Base-by-base conservation (phyloP, 2,329 filamentous ascomycete species). In the Trichothecium sympodiale region DNA sequence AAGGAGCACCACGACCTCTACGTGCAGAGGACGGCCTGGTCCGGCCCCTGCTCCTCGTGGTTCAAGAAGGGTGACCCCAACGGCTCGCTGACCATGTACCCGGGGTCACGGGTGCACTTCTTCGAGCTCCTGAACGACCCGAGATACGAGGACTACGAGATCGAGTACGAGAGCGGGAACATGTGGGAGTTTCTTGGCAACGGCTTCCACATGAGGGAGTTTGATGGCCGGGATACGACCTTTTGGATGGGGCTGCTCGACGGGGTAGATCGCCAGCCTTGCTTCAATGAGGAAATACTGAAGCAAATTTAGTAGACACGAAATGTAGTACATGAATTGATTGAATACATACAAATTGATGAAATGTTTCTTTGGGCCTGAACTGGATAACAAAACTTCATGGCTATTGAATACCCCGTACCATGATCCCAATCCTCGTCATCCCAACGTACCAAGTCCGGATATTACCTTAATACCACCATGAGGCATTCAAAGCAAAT, bases 151-250 rank as follows among this genome's bases (percentile, higher is more conserved):
- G 72, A 69, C 44, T 54, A 62, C 18, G 65, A 67, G 27, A 55
- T 62, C 15, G 27, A 33, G 20, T 91, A 89, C 64, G 30, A 23
- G 32, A 85, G 85, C 54, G 83, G 82, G 38, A 71, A 71, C 42
- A 52, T 67, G 23, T 72, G 71, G 43, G 50, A 45, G 17, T 72
- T 68, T 38, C 52, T 71, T 9, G 68, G 68, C 14, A 72, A 71
- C 34, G 69, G 69, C 1, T 70, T 71, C 44, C 67, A 67, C 17
- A 77, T 81, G 12, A 70, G 63, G 37, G 83, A 83, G 47, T 13
- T 10, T n/a, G 29, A 31, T 31, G 35, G 35, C 8, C 25, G 28
- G 8, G 35, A 36, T 13, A 16, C 32, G 28, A 31, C 35, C 8
- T 36, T 28, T 28, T 36, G 32, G 15, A 18, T 36, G 27, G 34